Evolutionary conservation across 169 alveolate species (phyloP).

Genomic region (Eimeria sp.): DNA sequence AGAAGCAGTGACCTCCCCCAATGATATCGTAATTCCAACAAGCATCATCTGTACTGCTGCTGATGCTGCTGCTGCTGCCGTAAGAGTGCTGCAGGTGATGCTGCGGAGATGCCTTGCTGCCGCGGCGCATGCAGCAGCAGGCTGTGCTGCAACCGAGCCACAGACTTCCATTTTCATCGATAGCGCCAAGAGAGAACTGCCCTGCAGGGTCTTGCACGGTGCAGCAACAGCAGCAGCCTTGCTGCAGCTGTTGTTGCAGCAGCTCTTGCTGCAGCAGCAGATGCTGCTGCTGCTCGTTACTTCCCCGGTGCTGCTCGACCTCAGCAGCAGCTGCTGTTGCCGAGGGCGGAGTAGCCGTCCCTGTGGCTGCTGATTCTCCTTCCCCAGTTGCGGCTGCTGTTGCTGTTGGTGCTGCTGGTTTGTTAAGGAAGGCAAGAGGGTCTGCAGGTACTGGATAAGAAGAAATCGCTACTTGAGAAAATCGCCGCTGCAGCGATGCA

Average conservation of each 20-base stretch:
- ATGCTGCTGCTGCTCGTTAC: constrained; percentile 1
- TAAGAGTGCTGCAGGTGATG: not conserved
- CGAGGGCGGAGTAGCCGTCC: not conserved
- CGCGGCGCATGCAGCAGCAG: too few relatives aligned
- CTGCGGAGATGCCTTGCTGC: too few relatives aligned
- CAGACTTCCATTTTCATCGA: not conserved
- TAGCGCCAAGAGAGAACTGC: constrained; percentile 3
- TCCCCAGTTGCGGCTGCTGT: not conserved
- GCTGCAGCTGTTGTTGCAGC: not conserved
- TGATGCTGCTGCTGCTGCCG: constrained; percentile 1
- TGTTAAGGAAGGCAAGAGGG: constrained; percentile 2
- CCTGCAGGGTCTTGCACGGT: constrained; percentile 39
- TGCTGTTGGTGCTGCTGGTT: not conserved
- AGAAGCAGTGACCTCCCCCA: constrained; percentile 61
- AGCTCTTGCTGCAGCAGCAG: not conserved
- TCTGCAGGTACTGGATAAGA: not conserved
- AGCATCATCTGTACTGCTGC: not conserved
- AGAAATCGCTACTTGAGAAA: constrained; percentile 14
- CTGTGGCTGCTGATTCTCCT: not conserved
- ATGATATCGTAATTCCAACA: not conserved
- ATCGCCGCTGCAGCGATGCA: constrained; percentile 20
- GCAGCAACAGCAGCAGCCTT: constrained; percentile 21
- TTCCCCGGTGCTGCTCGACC: not conserved
- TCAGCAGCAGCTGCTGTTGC: not conserved
- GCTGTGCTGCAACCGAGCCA: constrained; percentile 18